Base-by-base conservation (phyloP, 495 filamentous ascomycete species). In the Aspergillus nanangensis region DNA sequence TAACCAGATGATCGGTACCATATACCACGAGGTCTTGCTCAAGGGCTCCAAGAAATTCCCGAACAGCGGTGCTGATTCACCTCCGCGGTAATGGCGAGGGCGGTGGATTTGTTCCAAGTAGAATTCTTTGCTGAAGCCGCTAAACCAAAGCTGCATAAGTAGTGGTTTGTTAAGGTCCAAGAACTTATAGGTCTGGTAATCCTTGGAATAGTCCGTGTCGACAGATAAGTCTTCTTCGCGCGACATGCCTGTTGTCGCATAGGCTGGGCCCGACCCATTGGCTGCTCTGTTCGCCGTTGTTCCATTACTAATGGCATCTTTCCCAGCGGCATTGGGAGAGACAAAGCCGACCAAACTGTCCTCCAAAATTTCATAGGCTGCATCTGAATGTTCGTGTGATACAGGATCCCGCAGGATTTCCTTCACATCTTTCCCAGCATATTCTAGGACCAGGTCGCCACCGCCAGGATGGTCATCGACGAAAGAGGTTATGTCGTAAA, bases 1-100 rank as follows among this genome's bases (percentile, higher is more conserved):
- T n/a, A 92, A 58, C 94, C 94, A 99, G 8, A 95, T 33, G 0
- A 77, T 71, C 9, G 94, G 94, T 11, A 97, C 76, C 35, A 93
- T 60, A 80, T 84, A 97, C 90, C 91, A 97, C 5, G 91, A 79
- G 7, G 94, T 97, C 71, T 90, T 87, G 64, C 85, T 88, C 20
- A 99, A 70, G 5, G 94, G 94, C 66, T 99, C 94, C 9, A 99
- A 76, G 68, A 97, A 93, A 67, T 99, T 99, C 33, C 94, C 94
- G 66, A 99, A 99, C 22, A 99, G 66, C 5, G 93, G 94, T 23
- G 94, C 93, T 4, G 90, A 95, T 46, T 82, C 81, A 32, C 93
- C 93, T 41, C 90, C 89, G 55, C 80, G 90, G 77, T 96, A 97
- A 70, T 97, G 90, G 45, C 92, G 81, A 19, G 92, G 92, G 37